Percentiles rank a stretch among this genome's conserved stretches.
Evolutionary conservation across 192 early-diverging fungal genomes (phyloP).

Genomic region (Gamsiella multidivaricata): DNA sequence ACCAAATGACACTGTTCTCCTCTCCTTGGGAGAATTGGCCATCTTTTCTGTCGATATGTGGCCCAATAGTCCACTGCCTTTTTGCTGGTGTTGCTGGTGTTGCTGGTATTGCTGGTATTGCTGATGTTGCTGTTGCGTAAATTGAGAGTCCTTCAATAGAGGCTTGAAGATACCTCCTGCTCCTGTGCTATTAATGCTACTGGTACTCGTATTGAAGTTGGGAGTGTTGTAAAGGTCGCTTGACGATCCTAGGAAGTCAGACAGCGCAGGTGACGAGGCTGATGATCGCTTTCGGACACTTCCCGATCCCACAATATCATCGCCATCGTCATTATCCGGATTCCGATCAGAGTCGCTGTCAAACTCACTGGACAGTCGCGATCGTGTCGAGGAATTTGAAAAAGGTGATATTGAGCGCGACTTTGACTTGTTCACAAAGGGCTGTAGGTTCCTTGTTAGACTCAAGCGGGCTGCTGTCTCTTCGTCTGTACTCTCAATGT

Average conservation of each 20-base stretch:
- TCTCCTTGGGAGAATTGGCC: conserved; percentile 38
- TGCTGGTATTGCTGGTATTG: conserved; percentile 18
- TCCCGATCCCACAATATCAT: conserved; percentile 22
- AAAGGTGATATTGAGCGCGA: conserved; percentile 51
- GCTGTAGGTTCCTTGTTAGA: conserved; percentile 8
- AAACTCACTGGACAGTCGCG: conserved; percentile 42
- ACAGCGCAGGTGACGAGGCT: conserved; percentile 25
- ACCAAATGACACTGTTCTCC: conserved; percentile 48
- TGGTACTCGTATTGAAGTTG: conserved; percentile 46
- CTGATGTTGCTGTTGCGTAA: too few relatives aligned
- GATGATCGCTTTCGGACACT: conserved; percentile 14
- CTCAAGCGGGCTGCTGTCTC: conserved; percentile 6
- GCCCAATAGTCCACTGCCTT: neutral
- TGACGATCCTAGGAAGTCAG: conserved; percentile 24
- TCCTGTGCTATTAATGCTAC: conserved; percentile 47
- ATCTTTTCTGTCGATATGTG: conserved; percentile 29
- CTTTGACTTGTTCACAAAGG: conserved; percentile 25
- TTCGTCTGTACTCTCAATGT: conserved; percentile 47
- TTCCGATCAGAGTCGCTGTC: conserved; percentile 36
- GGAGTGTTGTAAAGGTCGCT: conserved; percentile 40
- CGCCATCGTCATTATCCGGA: conserved; percentile 18
- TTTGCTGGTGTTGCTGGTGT: neutral
- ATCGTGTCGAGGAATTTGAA: conserved; percentile 41
- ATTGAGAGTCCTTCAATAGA: conserved; percentile 23
- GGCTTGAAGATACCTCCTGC: conserved; percentile 20